Evolutionary conservation across 2,329 filamentous ascomycete species (phyloP), one percentile per base, ranked within the genome.

Genomic region (Chalaropsis thielavioides): DNA sequence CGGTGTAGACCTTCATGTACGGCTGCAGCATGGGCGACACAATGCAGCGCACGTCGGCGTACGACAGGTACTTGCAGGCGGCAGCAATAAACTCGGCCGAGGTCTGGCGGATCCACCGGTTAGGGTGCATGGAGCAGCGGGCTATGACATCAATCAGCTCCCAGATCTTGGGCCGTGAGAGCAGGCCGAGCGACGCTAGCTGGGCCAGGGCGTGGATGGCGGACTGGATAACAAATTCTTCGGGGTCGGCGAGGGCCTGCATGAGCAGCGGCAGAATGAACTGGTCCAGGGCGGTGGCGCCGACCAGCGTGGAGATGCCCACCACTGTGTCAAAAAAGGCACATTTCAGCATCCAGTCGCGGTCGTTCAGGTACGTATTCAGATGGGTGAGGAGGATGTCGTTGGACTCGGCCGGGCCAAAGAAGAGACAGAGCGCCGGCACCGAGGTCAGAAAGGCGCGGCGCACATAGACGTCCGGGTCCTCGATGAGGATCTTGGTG

Each of bases 181-280:
- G 83, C 0, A 99, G 78, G 0, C 94, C 95, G 22, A 99, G 79
- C 64, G 88, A 86, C 8, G 92, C 91, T 78, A 99, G 89, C 67
- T 89, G 87, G 1, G 91, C 90, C 60, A 99, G 79, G 0, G 92
- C 94, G 69, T 94, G 85, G 38, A 99, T 79, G 1, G 92, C 92
- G 65, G 89, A 89, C 71, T 96, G 91, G 13, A 99, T 87, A 1
- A 99, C 94, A 72, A 90, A 92, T 70, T 96, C 92, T 74, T 99
- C 94, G 0, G 89, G 84, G 69, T 99, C 94, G 0, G 91, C 90
- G 70, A 99, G 78, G 7, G 94, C 92, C 74, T 96, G 94, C 2
- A 96, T 83, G 90, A 99, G 96, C 15, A 99, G 79, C 0, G 95
- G 94, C 31, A 99, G 76, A 69, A 97, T 95, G 70, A 96, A 99